These are phyloP conservation scores for Talaromyces sp. DNA, from an alignment of 2,329 filamentous ascomycete genomes.

Conservation along the genomic window DNA sequence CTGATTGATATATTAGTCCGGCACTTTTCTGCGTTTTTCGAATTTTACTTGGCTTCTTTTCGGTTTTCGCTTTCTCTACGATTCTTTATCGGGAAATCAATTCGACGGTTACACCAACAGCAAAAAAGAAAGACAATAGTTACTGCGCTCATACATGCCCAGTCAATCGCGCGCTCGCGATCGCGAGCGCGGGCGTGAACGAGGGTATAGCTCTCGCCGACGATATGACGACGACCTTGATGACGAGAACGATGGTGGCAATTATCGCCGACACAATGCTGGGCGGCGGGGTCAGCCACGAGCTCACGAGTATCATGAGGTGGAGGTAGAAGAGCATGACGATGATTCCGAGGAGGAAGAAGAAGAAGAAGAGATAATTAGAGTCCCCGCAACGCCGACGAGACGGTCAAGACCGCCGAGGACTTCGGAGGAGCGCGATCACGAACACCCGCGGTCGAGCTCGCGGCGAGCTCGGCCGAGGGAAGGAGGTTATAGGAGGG, in stretches of 20 bases:
- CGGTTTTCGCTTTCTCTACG: background rate
- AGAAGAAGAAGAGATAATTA: background rate
- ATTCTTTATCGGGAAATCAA: background rate
- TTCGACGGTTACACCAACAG: background rate
- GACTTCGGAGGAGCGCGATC: background rate
- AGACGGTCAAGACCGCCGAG: background rate
- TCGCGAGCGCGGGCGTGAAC: constrained; percentile 21
- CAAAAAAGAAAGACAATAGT: background rate
- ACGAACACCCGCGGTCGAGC: constrained; percentile 14
- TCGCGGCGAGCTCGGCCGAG: constrained; percentile 24
- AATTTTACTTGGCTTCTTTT: background rate
- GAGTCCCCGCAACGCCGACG: background rate
- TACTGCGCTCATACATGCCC: constrained; percentile 23
- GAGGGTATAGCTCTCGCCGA: constrained; percentile 27
- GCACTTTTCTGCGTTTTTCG: too few relatives aligned
- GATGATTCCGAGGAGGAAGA: constrained; percentile 4
- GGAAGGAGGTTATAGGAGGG: constrained; percentile 14
- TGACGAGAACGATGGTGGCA: constrained; percentile 5
- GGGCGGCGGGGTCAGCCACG: constrained; percentile 17
- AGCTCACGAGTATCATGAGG: constrained; percentile 15
- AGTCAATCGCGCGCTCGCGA: constrained; percentile 30
- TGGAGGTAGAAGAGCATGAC: constrained; percentile 15
- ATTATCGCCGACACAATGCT: constrained; percentile 11
- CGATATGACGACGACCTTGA: constrained; percentile 18
- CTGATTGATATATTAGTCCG: background rate